These are phyloP conservation scores for Puccinia polysora DNA, from an alignment of 1,284 basidiomycete genomes.

Conservation along the genomic window DNA sequence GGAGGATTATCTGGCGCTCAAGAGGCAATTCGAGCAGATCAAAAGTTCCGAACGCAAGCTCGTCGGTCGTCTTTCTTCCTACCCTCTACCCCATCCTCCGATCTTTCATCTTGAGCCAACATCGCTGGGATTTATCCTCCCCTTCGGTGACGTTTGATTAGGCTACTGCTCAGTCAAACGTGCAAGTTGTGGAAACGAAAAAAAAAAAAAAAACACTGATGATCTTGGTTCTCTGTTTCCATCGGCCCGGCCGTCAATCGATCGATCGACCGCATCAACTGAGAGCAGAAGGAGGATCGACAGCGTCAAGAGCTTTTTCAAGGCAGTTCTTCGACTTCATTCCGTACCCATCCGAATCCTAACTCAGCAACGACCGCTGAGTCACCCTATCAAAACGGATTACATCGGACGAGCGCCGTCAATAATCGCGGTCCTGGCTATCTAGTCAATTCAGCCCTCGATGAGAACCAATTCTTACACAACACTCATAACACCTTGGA, in stretches of 20 bases:
- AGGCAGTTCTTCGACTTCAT: conserved; percentile 56
- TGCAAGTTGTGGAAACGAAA: too few relatives aligned
- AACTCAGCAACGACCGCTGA: conserved; percentile 54
- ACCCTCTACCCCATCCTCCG: too few relatives aligned
- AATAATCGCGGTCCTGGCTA: neutral
- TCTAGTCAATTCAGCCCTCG: conserved; percentile 60
- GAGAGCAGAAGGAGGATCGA: conserved; percentile 34
- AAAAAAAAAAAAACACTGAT: too few relatives aligned
- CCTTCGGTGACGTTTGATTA: too few relatives aligned
- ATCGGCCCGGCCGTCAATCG: too few relatives aligned
- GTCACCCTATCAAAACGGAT: conserved; percentile 55
- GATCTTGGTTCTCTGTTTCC: too few relatives aligned
- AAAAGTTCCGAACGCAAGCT: conserved; percentile 53
- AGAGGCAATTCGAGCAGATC: conserved; percentile 55
- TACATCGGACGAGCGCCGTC: conserved; percentile 28
- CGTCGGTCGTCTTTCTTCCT: conserved; percentile 47
- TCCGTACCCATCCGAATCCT: conserved; percentile 52
- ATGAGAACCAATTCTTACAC: conserved; percentile 79
- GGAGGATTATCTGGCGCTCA: conserved; percentile 55
- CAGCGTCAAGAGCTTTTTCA: conserved; percentile 34
- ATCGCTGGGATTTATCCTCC: too few relatives aligned
- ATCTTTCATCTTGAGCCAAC: too few relatives aligned
- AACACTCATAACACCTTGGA: conserved; percentile 74
- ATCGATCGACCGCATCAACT: too few relatives aligned
- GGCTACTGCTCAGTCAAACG: too few relatives aligned